Evolutionary conservation across 352 stramenopile genomes (phyloP).

Genomic region (Elongisporangium prolatum): DNA sequence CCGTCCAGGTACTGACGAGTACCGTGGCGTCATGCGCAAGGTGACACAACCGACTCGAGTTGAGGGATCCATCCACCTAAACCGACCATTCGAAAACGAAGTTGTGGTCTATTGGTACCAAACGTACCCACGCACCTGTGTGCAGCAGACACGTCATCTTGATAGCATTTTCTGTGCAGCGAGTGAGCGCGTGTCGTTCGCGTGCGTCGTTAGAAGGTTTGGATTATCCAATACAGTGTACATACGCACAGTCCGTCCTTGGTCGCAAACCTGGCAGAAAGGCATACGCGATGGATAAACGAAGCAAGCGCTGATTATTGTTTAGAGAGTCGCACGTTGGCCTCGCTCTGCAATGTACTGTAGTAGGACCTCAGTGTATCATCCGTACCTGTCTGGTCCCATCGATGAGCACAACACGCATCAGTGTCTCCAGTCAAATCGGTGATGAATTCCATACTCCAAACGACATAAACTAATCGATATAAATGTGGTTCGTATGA

Average conservation of each 20-base stretch:
- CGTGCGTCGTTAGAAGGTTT: not conserved
- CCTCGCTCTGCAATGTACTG: not conserved
- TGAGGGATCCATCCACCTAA: not conserved
- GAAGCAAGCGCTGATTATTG: too few species aligned
- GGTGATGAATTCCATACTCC: not conserved
- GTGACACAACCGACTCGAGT: not conserved
- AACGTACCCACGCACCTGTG: not conserved
- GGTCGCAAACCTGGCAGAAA: not conserved
- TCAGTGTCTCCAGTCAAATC: not conserved
- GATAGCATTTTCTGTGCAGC: not conserved
- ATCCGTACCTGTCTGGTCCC: not conserved
- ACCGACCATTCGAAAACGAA: not conserved
- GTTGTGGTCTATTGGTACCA: not conserved
- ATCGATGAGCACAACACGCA: not conserved
- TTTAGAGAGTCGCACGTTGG: not conserved
- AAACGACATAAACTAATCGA: not conserved
- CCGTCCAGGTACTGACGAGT: not conserved
- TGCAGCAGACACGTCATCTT: not conserved
- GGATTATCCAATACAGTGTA: too few species aligned
- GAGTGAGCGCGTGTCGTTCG: not conserved
- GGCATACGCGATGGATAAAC: not conserved
- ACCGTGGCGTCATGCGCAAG: not conserved
- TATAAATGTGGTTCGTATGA: not conserved
- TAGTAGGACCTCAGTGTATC: not conserved
- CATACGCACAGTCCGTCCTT: not conserved